A percentile compares a stretch with the other conserved stretches of the same genome.
Conservation (phyloP, 2,329 filamentous ascomycete species). For the Rosellinia necatrix region DNA sequence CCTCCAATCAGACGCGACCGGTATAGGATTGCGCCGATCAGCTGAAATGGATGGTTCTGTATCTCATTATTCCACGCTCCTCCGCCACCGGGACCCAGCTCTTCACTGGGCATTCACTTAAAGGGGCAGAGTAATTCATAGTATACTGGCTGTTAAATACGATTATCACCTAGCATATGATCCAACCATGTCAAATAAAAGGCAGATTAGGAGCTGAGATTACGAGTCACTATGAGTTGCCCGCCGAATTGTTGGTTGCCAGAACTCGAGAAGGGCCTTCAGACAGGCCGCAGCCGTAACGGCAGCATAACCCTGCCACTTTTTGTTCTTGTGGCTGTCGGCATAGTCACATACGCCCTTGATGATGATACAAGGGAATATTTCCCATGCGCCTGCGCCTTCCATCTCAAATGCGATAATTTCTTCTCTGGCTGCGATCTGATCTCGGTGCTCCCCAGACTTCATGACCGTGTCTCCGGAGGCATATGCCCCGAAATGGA, state of each 20-base stretch:
- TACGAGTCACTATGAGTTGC: background rate
- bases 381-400: slow-evolving; percentile 35
- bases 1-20: background rate
- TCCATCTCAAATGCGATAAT: slow-evolving; percentile 45
- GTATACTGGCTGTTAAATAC: background rate
- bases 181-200: too few species aligned
- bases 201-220: background rate
- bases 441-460: slow-evolving; percentile 43
- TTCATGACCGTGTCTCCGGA: slow-evolving; percentile 49
- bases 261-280: slow-evolving; percentile 11
- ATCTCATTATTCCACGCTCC: too few species aligned
- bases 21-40: background rate
- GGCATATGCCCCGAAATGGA: slow-evolving; percentile 46
- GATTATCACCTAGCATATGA: background rate
- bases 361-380: slow-evolving; percentile 15
- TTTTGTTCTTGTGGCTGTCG: slow-evolving; percentile 20
- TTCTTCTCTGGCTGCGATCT: slow-evolving; percentile 33
- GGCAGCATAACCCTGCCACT: slow-evolving; percentile 15
- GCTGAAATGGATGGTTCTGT: too few species aligned
- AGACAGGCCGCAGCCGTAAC: slow-evolving; percentile 12
- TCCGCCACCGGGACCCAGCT: background rate
- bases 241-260: background rate
- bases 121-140: background rate
- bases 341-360: slow-evolving; percentile 20
- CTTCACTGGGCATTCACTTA: background rate